Conservation (phyloP, 495 filamentous ascomycete genomes). For the Talaromyces trachyspermus region DNA sequence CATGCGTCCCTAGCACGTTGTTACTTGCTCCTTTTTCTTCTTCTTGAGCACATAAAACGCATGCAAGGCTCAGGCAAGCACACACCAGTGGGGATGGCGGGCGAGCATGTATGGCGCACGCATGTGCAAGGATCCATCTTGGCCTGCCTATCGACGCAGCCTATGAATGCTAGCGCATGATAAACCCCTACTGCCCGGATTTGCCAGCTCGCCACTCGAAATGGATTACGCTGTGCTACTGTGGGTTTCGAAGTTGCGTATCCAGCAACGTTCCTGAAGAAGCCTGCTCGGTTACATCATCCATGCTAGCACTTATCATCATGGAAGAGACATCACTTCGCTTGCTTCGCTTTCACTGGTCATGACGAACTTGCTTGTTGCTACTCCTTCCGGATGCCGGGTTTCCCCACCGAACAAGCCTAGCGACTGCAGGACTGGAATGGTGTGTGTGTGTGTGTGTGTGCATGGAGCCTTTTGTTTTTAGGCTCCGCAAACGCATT, state of each 20-base stretch:
- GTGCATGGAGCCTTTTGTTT: not conserved
- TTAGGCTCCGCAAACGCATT: too few species aligned
- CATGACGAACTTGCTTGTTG: not conserved
- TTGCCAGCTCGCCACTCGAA: not conserved
- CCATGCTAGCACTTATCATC: too few species aligned
- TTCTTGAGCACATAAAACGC: not conserved
- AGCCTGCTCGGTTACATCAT: not conserved
- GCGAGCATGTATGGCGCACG: not conserved
- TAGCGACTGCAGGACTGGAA: not conserved
- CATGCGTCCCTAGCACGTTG: not conserved
- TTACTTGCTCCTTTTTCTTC: not conserved
- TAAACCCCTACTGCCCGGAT: not conserved
- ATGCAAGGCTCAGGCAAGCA: not conserved
- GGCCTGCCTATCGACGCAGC: too few species aligned
- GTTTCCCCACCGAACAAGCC: slow-evolving; percentile 1
- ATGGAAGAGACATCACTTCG: not conserved
- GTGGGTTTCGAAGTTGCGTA: not conserved
- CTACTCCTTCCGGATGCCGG: not conserved
- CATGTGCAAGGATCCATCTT: not conserved
- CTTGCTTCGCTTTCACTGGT: not conserved
- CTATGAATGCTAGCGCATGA: too few species aligned
- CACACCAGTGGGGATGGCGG: not conserved
- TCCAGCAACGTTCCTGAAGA: slow-evolving; percentile 1
- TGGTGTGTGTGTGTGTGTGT: too few species aligned
- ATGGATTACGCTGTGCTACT: not conserved